A percentile compares a stretch with the other conserved stretches of the same genome.
Conservation (phyloP, 2,329 filamentous ascomycete species). For the Botrytis sinoallii region DNA sequence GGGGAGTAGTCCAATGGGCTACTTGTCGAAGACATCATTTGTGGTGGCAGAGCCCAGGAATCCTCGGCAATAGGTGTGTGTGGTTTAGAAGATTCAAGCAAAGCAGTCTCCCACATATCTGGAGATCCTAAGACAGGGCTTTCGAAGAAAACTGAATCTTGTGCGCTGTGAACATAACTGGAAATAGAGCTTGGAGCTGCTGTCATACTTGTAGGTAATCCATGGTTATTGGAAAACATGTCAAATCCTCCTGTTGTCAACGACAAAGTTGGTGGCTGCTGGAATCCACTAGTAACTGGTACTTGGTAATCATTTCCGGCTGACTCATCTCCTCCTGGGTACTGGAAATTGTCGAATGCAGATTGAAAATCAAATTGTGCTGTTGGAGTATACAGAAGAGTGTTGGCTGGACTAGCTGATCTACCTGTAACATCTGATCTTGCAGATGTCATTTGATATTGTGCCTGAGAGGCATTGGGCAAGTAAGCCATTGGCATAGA, state of each 20-base stretch:
- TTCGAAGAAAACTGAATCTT: constrained; percentile 31
- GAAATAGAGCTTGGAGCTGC: constrained; percentile 24
- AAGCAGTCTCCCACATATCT: constrained; percentile 32
- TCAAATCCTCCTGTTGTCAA: constrained; percentile 28
- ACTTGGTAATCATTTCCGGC: constrained; percentile 30
- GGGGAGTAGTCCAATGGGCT: constrained; percentile 36
- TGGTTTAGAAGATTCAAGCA: constrained; percentile 33
- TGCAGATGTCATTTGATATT: constrained; percentile 36
- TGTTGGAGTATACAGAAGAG: constrained; percentile 33
- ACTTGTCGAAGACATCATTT: constrained; percentile 30
- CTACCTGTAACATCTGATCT: constrained; percentile 36
- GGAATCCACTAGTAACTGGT: constrained; percentile 27
- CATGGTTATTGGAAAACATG: constrained; percentile 29
- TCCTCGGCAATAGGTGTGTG: constrained; percentile 29
- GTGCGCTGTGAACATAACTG: constrained; percentile 23
- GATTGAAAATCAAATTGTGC: constrained; percentile 34
- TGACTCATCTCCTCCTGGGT: constrained; percentile 32
- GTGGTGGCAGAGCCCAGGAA: constrained; percentile 28
- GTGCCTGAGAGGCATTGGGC: constrained; percentile 31
- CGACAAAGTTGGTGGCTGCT: constrained; percentile 24
- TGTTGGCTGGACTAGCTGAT: constrained; percentile 35
- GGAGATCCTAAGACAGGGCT: constrained; percentile 25
- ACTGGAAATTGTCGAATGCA: constrained; percentile 33
- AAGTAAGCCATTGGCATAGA: constrained; percentile 32
- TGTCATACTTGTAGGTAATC: constrained; percentile 24